These are phyloP conservation scores for Verticillium nonalfalfae DNA, from an alignment of 2,329 filamentous ascomycete genomes.

Conservation along the genomic window DNA sequence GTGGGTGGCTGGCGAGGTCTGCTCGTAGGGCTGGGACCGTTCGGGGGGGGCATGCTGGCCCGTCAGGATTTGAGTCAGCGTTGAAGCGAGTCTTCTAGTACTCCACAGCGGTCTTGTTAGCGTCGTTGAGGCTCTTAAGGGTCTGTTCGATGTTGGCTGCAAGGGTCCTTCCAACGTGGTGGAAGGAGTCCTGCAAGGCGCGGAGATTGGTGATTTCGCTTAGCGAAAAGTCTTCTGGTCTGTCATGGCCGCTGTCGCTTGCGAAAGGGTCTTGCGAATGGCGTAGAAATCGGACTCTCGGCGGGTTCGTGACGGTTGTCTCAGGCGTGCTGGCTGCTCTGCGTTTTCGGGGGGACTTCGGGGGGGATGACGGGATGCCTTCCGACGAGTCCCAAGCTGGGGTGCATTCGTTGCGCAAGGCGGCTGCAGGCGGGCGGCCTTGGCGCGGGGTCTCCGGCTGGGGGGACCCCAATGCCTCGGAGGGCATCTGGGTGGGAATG, in stretches of 20 bases:
- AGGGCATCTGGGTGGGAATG: not conserved
- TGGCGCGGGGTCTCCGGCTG: not conserved
- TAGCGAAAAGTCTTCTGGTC: not conserved
- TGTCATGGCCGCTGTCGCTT: not conserved
- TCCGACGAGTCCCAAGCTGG: not conserved
- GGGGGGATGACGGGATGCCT: not conserved
- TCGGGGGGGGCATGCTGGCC: not conserved
- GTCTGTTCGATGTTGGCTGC: not conserved
- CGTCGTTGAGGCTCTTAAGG: not conserved
- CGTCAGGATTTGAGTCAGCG: not conserved
- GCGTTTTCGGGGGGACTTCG: not conserved
- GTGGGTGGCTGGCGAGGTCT: too few relatives aligned
- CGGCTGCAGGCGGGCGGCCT: not conserved
- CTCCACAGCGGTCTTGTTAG: not conserved
- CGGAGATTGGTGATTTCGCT: not conserved
- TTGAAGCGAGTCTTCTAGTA: not conserved
- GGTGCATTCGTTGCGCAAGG: not conserved
- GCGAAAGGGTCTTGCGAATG: too few relatives aligned
- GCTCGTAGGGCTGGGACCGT: too few relatives aligned
- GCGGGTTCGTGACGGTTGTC: not conserved
- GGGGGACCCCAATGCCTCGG: not conserved
- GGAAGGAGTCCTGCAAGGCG: not conserved
- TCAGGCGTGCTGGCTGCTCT: not conserved
- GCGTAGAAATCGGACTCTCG: not conserved
- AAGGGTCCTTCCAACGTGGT: not conserved